Base-by-base conservation (phyloP, 2,329 filamentous ascomycete genomes). In the Colletotrichum sansevieriae region DNA sequence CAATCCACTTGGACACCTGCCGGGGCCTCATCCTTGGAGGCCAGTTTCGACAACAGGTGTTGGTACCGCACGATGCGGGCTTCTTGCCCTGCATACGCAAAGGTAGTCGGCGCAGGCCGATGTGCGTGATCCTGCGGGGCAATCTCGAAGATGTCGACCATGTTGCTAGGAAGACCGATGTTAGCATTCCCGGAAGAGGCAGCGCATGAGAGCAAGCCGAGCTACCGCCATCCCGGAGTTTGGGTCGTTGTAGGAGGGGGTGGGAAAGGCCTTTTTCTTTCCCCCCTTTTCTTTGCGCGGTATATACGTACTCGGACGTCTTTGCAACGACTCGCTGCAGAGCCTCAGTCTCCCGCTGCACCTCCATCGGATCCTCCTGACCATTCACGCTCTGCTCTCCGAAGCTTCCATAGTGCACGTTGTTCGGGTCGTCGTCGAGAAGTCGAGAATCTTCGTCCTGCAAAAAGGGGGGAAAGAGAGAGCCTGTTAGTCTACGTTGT, bases 141-240 rank as follows among this genome's bases (percentile, higher is more conserved):
- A 74, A 90, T 89, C 71, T 90, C 88, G 78, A 90, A 91, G 54
- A 91, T 87, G 75, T 91, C 89, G 69, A 91, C 88, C 79, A 91
- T 87, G 74, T 90, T 90, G 74, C 89, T 91, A 74, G 65, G 61
- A 60, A 69, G 47, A 46, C 54, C 51, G 52, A 61, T 49, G 68
- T 73, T 70, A 73, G 71, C 62, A 49, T 35, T 47, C 46, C 68
- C 41, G 37, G 66, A 37, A 43, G 54, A 41, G 62, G 56, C 55
- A 29, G 29, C 29, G 29, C 7, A 56, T 51, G 56, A 69, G n/a
- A 56, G 47, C 55, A 44, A 69, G 62, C 63, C 29, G 29, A 29
- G 29, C 29, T 29, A 3, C 66, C 66, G 39, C 43, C 55, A 25
- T 18, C 66, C 66, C 49, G 66, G 66, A 69, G 41, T 51, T 66